Base-by-base conservation (phyloP, 768 basidiomycete species). In the Russula olivacea region DNA sequence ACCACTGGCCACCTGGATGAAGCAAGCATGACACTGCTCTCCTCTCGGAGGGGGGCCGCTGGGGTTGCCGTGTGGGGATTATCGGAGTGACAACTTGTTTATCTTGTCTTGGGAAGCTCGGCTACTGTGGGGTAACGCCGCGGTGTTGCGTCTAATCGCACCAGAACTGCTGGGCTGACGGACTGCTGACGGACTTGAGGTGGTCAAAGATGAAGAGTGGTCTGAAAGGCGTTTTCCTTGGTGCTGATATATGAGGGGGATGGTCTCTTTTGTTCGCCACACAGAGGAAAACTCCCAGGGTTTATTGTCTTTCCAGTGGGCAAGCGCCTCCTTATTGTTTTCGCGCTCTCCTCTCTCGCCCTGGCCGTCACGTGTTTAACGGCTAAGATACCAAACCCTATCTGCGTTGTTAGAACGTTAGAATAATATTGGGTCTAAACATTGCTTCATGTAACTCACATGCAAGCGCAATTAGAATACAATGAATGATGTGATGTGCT, bases 211-310 rank as follows among this genome's bases (percentile, higher is more conserved):
- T 51, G 6, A 58, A 64, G 55, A 52, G 40, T 28, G 19, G 38
- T 14, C 15, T 23, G 12, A 21, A 28, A 12, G 10, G 28, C 34
- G 19, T 38, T 25, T 32, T 25, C 41, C 15, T 32, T 17, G 30
- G 12, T 50, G 9, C 36, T 32, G 8, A 40, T 66, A 66, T 64
- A 64, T 66, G 59, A 56, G 55, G 30, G 25, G 15, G 25, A 45
- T 1, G 0, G 14, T 32, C 55, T 17, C 55, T 62, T 51, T 62
- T 62, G 61, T 62, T 57, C 19, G 54, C 55, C 43, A 56, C 41
- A 41, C 2, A 19, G 32, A 19, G 61, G n/a, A 51, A 50, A 34
- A 34, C 55, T 23, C 48, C 34, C 47, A 34, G 30, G 38, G n/a
- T 4, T 15, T 55, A 61, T 62, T 62, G 55, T 56, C 55, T 30